phyloP scores from a whole-genome alignment of 164 flowering plant species.

The Annona cherimola region DNA sequence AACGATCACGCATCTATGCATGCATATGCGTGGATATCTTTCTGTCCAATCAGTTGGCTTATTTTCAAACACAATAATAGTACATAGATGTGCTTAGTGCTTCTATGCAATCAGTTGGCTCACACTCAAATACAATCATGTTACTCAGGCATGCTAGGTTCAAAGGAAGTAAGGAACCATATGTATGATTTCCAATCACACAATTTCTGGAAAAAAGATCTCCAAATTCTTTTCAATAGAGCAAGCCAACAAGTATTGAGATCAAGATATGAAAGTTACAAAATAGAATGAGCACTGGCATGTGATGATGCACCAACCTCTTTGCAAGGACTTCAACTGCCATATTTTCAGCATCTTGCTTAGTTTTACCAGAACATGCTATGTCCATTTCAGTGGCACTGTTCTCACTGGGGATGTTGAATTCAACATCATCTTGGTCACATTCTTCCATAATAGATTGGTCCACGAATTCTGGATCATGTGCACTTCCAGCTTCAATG shows the following conservation, averaged over 20 bases:
- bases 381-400: slow-evolving; percentile 10
- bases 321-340: slow-evolving; percentile 57
- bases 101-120: too few relatives aligned
- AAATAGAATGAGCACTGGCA: background rate
- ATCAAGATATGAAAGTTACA: background rate
- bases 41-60: background rate
- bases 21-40: too few relatives aligned
- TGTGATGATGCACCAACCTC: slow-evolving; percentile 37
- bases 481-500: slow-evolving; percentile 21
- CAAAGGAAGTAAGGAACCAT: too few relatives aligned
- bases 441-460: slow-evolving; percentile 20
- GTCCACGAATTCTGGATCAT: slow-evolving; percentile 11
- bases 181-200: background rate
- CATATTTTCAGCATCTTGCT: slow-evolving; percentile 44
- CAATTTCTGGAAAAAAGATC: background rate
- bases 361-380: slow-evolving; percentile 15
- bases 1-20: background rate
- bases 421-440: slow-evolving; percentile 26
- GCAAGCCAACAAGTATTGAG: background rate
- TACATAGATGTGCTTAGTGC: too few relatives aligned
- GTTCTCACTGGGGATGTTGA: slow-evolving; percentile 4
- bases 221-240: background rate
- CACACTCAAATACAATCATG: too few relatives aligned
- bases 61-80: too few relatives aligned
- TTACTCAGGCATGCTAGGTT: too few relatives aligned